Evolutionary conservation across 257 asterid genomes (phyloP).

Genomic region (Nicotiana tomentosiformis): DNA sequence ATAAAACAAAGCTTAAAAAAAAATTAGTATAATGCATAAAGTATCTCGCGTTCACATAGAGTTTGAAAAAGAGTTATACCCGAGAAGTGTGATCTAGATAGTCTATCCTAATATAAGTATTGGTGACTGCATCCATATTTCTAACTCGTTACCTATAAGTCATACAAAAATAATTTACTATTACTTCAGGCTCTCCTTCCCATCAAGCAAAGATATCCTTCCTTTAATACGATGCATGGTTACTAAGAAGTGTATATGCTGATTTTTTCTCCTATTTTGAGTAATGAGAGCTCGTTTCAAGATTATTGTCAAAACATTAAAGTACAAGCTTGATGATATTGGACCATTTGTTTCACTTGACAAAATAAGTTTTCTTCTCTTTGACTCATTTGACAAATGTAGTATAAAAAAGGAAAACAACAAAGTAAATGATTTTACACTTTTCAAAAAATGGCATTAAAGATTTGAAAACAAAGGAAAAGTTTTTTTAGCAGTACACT

Average conservation of each 20-base stretch:
- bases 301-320: not conserved
- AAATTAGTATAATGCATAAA: no score
- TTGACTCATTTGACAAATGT: not conserved
- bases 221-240: not conserved
- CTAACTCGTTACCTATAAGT: no score
- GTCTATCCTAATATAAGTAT: no score
- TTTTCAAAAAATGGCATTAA: not conserved
- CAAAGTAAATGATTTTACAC: not conserved
- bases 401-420: not conserved
- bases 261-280: not conserved
- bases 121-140: no score
- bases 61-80: no score
- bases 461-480: not conserved
- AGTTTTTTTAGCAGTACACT: not conserved
- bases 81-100: rapidly evolving
- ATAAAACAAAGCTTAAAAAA: not conserved
- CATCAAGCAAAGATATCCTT: not conserved
- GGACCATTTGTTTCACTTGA: slow-evolving; percentile 8
- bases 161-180: no score
- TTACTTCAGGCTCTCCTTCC: no score
- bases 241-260: not conserved
- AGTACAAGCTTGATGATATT: not conserved
- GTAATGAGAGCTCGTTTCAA: not conserved
- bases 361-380: not conserved
- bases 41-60: no score